Evolutionary conservation across 1,284 basidiomycete genomes (phyloP).

Genomic region (Ustilago trichophora): DNA sequence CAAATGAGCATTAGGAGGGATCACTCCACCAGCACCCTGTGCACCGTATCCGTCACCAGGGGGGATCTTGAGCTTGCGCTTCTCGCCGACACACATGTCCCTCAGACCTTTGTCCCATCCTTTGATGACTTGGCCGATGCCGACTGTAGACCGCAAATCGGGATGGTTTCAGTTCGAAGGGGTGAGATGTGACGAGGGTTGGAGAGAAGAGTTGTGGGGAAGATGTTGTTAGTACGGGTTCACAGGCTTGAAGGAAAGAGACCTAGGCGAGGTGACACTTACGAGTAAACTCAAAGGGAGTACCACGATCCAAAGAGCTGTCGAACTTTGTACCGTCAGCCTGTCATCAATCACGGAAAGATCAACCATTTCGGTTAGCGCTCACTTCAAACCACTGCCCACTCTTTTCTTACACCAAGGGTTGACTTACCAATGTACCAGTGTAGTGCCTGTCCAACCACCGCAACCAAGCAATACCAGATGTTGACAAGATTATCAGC

Average conservation of each 20-base stretch:
- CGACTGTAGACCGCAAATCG: slow-evolving; percentile 70
- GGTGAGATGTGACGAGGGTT: too few species aligned
- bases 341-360: too few species aligned
- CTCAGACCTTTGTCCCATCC: slow-evolving; percentile 71
- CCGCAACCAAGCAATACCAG: too few species aligned
- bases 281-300: slow-evolving; percentile 71
- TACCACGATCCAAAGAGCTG: slow-evolving; percentile 74
- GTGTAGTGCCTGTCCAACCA: slow-evolving; percentile 73
- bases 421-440: slow-evolving; percentile 76
- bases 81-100: slow-evolving; percentile 88
- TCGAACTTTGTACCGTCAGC: slow-evolving; percentile 81
- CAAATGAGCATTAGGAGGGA: slow-evolving; percentile 83
- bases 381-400: too few species aligned
- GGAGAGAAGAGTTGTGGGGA: too few species aligned
- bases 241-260: too few species aligned
- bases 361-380: too few species aligned
- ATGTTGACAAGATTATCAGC: too few species aligned
- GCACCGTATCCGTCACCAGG: slow-evolving; percentile 71
- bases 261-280: too few species aligned
- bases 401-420: too few species aligned
- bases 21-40: slow-evolving; percentile 78
- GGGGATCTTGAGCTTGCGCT: slow-evolving; percentile 75
- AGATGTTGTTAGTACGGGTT: too few species aligned
- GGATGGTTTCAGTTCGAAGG: too few species aligned
- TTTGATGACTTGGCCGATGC: slow-evolving; percentile 80